These are phyloP conservation scores for Populus euphratica DNA, from an alignment of 345 rosid species.

Conservation along the genomic window DNA sequence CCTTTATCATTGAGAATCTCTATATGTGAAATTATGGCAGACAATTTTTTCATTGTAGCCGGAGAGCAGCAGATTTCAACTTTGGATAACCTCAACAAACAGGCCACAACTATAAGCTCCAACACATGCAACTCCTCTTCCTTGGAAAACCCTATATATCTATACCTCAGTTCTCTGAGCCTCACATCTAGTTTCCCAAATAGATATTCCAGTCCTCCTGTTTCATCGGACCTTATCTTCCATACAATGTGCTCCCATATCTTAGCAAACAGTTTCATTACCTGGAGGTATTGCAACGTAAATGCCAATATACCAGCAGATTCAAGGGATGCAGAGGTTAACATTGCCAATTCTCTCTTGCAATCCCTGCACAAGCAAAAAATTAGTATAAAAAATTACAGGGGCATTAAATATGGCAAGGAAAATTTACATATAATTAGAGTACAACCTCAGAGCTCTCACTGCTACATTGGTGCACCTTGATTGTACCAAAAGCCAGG, in stretches of 20 bases:
- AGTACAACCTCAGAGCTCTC: slow-evolving; percentile 50
- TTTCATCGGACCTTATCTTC: slow-evolving; percentile 18
- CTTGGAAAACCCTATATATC: slow-evolving; percentile 54
- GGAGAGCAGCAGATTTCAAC: slow-evolving; percentile 40
- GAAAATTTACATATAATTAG: slow-evolving; percentile 7
- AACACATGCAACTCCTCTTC: slow-evolving; percentile 52
- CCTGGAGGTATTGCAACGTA: slow-evolving; percentile 41
- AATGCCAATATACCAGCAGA: slow-evolving; percentile 46
- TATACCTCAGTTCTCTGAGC: slow-evolving; percentile 57
- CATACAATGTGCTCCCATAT: slow-evolving; percentile 40
- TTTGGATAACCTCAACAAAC: slow-evolving; percentile 49
- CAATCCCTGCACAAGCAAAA: slow-evolving; percentile 48
- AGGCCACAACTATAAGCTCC: slow-evolving; percentile 52
- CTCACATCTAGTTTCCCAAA: slow-evolving; percentile 53
- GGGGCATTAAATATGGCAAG: not conserved
- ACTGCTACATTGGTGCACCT: slow-evolving; percentile 47
- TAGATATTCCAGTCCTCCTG: slow-evolving; percentile 48
- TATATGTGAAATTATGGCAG: slow-evolving; percentile 39
- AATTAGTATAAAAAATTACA: not conserved
- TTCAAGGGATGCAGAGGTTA: slow-evolving; percentile 35
- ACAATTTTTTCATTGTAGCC: slow-evolving; percentile 41
- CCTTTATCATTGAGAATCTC: slow-evolving; percentile 48
- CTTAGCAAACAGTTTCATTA: slow-evolving; percentile 50
- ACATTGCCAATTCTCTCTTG: slow-evolving; percentile 50
- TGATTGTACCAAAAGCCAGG: slow-evolving; percentile 64